phyloP scores from a whole-genome alignment of 192 early-diverging fungal species.

The Coemansia sp. region DNA sequence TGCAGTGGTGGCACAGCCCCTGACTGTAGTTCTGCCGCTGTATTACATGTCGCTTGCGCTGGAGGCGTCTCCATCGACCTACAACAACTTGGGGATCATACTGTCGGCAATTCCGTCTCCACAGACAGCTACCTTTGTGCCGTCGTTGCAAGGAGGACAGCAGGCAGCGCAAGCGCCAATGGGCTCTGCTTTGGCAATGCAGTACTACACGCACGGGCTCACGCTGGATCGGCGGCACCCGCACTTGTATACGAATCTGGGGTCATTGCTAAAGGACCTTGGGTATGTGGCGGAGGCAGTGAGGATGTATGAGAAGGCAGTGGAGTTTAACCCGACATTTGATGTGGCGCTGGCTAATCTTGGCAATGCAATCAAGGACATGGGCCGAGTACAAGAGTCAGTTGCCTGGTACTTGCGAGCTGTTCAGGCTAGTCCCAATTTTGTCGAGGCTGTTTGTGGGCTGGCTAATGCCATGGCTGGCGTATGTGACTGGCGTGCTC shows the following conservation, averaged over 20 bases:
- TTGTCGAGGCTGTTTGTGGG: constrained; percentile 90
- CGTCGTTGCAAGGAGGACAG: constrained; percentile 48
- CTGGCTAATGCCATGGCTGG: constrained; percentile 83
- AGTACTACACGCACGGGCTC: constrained; percentile 87
- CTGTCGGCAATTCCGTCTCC: constrained; percentile 66
- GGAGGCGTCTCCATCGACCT: constrained; percentile 81
- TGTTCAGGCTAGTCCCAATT: constrained; percentile 80
- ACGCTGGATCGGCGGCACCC: constrained; percentile 77
- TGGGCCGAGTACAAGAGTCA: constrained; percentile 85
- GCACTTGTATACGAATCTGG: constrained; percentile 92
- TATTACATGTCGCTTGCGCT: constrained; percentile 82
- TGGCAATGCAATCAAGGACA: constrained; percentile 90
- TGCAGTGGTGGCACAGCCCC: constrained; percentile 55
- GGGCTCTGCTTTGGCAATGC: constrained; percentile 74
- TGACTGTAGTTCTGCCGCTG: constrained; percentile 70
- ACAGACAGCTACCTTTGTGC: constrained; percentile 52
- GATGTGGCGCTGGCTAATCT: constrained; percentile 92
- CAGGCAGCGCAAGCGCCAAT: constrained; percentile 59
- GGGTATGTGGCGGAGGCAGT: constrained; percentile 83
- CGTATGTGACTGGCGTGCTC: constrained; percentile 86
- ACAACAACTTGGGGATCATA: constrained; percentile 89
- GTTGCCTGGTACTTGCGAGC: constrained; percentile 83
- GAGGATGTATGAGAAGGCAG: constrained; percentile 85
- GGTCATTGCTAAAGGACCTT: constrained; percentile 86
- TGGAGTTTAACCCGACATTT: constrained; percentile 80